These are phyloP conservation scores for Cystobasidium tubakii DNA, from an alignment of 768 basidiomycete genomes.

Conservation along the genomic window DNA sequence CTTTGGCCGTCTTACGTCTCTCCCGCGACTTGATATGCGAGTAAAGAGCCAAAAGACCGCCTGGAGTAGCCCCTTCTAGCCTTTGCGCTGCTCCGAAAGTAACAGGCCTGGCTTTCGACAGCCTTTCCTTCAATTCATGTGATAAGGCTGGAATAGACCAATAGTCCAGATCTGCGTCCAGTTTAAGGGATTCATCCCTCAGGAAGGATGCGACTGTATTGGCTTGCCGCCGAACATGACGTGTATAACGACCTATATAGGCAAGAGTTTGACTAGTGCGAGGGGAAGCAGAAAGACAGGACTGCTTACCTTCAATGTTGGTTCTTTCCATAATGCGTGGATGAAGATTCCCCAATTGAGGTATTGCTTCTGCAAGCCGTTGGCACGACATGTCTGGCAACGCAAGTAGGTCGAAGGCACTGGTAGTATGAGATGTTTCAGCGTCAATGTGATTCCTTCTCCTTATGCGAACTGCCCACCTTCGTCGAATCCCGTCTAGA, in stretches of 20 bases:
- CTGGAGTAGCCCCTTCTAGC: slow-evolving; percentile 89
- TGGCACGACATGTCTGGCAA: slow-evolving; percentile 56
- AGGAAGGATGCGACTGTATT: slow-evolving; percentile 69
- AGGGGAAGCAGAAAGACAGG: background rate
- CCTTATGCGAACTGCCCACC: slow-evolving; percentile 47
- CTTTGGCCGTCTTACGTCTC: background rate
- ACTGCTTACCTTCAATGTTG: slow-evolving; percentile 62
- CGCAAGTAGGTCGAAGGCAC: slow-evolving; percentile 69
- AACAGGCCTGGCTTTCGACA: slow-evolving; percentile 60
- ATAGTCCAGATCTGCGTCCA: slow-evolving; percentile 71
- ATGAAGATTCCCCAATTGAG: slow-evolving; percentile 56
- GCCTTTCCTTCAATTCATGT: slow-evolving; percentile 64
- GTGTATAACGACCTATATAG: background rate
- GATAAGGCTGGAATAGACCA: slow-evolving; percentile 62
- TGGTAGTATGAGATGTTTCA: slow-evolving; percentile 46
- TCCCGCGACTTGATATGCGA: slow-evolving; percentile 55
- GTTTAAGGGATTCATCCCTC: slow-evolving; percentile 65
- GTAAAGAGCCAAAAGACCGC: slow-evolving; percentile 63
- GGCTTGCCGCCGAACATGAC: slow-evolving; percentile 60
- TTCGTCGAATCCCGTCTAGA: slow-evolving; percentile 54
- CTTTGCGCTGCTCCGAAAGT: slow-evolving; percentile 82
- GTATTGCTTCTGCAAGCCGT: slow-evolving; percentile 54
- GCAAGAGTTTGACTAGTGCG: background rate
- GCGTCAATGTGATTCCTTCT: background rate
- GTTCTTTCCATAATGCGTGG: slow-evolving; percentile 59